A percentile compares a stretch with the other conserved stretches of the same genome.
Evolutionary conservation across 306 rosid genomes (phyloP).

Genomic region (Begonia peltatifolia): DNA sequence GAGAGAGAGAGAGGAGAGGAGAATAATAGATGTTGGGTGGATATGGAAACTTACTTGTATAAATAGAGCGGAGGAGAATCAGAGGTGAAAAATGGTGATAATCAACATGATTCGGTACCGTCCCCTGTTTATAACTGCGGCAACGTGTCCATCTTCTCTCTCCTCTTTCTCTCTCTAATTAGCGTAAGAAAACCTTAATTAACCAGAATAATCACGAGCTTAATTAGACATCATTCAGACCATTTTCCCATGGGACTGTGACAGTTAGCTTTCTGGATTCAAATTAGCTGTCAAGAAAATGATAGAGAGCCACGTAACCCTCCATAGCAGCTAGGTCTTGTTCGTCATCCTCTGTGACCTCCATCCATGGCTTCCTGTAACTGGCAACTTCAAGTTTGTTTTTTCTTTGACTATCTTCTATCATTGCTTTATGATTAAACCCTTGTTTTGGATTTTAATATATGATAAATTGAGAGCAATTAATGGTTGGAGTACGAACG

Average conservation of each 20-base stretch:
- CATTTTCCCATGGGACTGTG: neutral
- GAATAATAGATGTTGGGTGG: constrained; percentile 24
- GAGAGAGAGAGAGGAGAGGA: neutral
- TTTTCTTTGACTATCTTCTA: neutral
- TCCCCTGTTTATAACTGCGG: neutral
- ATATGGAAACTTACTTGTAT: constrained; percentile 5
- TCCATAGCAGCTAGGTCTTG: neutral
- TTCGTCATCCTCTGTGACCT: neutral
- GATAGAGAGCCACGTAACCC: neutral
- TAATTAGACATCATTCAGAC: too few relatives aligned
- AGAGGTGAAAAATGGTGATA: neutral
- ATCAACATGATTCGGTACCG: neutral
- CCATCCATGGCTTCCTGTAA: neutral
- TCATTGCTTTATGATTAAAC: too few relatives aligned
- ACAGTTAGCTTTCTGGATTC: neutral
- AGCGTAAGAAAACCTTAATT: too few relatives aligned
- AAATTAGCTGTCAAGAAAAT: neutral
- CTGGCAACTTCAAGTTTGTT: neutral
- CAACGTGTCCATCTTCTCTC: constrained; percentile 1
- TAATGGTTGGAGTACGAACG: too few relatives aligned
- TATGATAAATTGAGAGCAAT: too few relatives aligned
- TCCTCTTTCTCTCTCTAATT: neutral
- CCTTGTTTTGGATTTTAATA: too few relatives aligned
- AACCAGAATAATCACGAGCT: too few relatives aligned
- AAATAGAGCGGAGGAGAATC: neutral